Evolutionary conservation across 371 early-diverging fungal genomes (phyloP), one percentile per base, ranked within the genome.

Genomic region (Mucor irregularis): DNA sequence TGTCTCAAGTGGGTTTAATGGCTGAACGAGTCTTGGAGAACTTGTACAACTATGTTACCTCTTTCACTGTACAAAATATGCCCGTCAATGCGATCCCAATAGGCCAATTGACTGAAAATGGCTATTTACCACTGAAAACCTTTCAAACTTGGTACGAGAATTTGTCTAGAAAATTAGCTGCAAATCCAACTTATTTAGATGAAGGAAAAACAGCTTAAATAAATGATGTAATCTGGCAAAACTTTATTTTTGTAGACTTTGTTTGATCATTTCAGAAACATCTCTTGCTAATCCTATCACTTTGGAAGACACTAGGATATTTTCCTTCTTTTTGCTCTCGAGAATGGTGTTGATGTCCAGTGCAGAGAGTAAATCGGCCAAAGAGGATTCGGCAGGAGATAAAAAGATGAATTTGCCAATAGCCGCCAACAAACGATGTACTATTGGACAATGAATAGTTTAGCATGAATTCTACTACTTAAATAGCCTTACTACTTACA

Each of bases 131-230:
- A 1, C 63, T 86, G 38, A 86, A 90, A 76, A 86, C 88, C 2
- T 88, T 95, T 53, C 89, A 92, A 43, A 89, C 93, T n/a, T 95
- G 96, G 96, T 94, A 85, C 66, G 80, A 79, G 37, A 75, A 73
- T 24, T 77, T 87, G 16, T 59, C 78, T 26, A 69, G 85, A 54
- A 90, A 90, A 54, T 52, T 80, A 9, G 76, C 78, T 14, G 58
- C 76, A 17, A 83, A 87, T 56, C 87, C 87, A 35, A 67, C 64
- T 47, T 79, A 73, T 51, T 48, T 79, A 14, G 52, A 58, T 5
- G 56, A 53, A 29, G 64, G 66, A 24, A 66, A 63, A 40, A 47
- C 55, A n/a, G 57, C 57, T 29, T 61, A 55, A 61, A 33, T 24
- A 49, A 22, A 39, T 44, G 17, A 26, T 16, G 29, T 21, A 6